Evolutionary conservation across 495 filamentous ascomycete genomes (phyloP).

Genomic region (Penicilliopsis zonata): DNA sequence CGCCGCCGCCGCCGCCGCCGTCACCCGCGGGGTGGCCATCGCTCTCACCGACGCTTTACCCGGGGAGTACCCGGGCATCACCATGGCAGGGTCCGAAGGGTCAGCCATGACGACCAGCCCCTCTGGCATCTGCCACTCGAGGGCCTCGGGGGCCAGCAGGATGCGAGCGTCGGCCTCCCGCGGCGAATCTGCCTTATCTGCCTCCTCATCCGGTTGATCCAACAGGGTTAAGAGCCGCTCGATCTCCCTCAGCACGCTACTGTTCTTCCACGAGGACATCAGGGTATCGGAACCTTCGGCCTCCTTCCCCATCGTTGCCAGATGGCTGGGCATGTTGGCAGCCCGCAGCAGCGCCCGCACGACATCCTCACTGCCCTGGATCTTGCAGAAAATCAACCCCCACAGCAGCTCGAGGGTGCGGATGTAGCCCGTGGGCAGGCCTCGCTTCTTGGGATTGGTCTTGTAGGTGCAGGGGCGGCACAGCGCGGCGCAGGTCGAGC

Average conservation of each 20-base stretch:
- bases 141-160: conserved; percentile 21
- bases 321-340: conserved; percentile 26
- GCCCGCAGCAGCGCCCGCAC: conserved; percentile 27
- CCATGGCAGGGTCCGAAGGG: conserved; percentile 7
- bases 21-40: too few relatives aligned
- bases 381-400: conserved; percentile 30
- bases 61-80: conserved; percentile 23
- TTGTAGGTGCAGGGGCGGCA: conserved; percentile 54
- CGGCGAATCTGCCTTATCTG: conserved; percentile 20
- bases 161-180: conserved; percentile 20
- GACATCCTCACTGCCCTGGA: conserved; percentile 32
- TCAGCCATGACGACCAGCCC: conserved; percentile 12
- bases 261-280: conserved; percentile 42
- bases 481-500: conserved; percentile 49
- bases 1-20: conserved; percentile 8
- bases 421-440: conserved; percentile 32
- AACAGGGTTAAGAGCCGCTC: conserved; percentile 36
- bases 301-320: conserved; percentile 34
- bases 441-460: conserved; percentile 57
- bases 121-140: conserved; percentile 29
- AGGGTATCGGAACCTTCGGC: conserved; percentile 31
- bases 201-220: conserved; percentile 29
- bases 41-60: too few relatives aligned
- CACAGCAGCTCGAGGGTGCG: conserved; percentile 28
- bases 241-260: conserved; percentile 37